phyloP scores from a whole-genome alignment of 306 rosid species.

The Dicorynia guianensis region DNA sequence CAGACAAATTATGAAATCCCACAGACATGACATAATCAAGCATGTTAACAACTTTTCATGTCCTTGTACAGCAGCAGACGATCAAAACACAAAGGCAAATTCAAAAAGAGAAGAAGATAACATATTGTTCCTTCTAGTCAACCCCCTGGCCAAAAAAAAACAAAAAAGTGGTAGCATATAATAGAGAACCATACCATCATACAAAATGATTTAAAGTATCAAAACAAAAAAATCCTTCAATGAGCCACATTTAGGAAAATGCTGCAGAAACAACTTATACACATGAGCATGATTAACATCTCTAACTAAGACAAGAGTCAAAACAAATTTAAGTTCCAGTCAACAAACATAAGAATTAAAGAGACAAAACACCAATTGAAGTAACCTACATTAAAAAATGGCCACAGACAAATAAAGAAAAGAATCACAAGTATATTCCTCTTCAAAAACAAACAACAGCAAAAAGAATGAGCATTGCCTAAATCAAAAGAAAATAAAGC shows the following conservation, averaged over 20 bases:
- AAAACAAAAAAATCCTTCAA: background rate
- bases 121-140: too few relatives aligned
- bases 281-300: background rate
- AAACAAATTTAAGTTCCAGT: background rate
- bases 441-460: constrained; percentile 8
- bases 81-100: background rate
- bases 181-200: too few relatives aligned
- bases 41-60: background rate
- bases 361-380: constrained; percentile 25
- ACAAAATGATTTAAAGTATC: background rate
- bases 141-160: too few relatives aligned
- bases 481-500: constrained; percentile 34
- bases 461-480: constrained; percentile 20
- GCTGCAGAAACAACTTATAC: constrained; percentile 15
- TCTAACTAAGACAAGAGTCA: background rate
- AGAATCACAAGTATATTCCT: constrained; percentile 9
- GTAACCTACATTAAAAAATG: constrained; percentile 13
- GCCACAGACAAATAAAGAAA: constrained; percentile 23
- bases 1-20: background rate
- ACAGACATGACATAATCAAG: background rate
- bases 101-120: background rate
- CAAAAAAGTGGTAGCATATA: too few relatives aligned
- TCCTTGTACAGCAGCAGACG: background rate
- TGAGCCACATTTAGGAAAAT: background rate
- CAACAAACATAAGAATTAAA: constrained; percentile 1